Evolutionary conservation across 108 stramenopile species (phyloP).

Genomic region (Stephanodiscus triporus): DNA sequence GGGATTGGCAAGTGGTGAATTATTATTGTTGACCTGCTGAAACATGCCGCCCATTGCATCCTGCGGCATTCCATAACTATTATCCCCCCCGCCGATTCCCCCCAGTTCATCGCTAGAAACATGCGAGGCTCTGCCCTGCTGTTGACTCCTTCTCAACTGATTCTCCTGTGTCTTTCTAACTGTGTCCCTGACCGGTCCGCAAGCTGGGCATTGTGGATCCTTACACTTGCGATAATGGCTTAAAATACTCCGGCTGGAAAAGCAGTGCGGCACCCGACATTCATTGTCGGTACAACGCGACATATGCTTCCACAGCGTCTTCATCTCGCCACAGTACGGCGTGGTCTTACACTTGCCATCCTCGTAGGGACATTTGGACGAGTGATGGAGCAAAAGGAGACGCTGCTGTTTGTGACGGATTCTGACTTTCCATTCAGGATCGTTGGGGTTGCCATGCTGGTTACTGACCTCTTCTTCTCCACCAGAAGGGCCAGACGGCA

Average conservation of each 20-base stretch:
- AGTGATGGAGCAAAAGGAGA: constrained; percentile 93
- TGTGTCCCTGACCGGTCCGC: constrained; percentile 96
- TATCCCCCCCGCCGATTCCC: background rate
- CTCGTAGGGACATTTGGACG: constrained; percentile 94
- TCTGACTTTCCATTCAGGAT: constrained; percentile 87
- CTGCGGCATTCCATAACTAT: constrained; percentile 14
- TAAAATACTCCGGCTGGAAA: constrained; percentile 95
- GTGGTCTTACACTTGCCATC: constrained; percentile 88
- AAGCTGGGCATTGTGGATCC: constrained; percentile 90
- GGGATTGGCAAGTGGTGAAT: constrained; percentile 17
- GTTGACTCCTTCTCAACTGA: constrained; percentile 13
- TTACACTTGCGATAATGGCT: constrained; percentile 98
- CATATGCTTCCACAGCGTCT: constrained; percentile 98
- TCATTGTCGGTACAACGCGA: constrained; percentile 96
- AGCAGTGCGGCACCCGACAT: constrained; percentile 94
- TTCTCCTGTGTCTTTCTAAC: constrained; percentile 75
- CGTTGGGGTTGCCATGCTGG: constrained; percentile 64
- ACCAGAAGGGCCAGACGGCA: constrained; percentile 6
- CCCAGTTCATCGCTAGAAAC: constrained; percentile 13
- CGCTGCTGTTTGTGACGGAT: constrained; percentile 98
- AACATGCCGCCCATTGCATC: constrained; percentile 4
- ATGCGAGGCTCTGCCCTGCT: constrained; percentile 9
- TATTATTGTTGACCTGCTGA: constrained; percentile 15
- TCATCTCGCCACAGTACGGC: constrained; percentile 98
- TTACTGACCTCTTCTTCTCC: constrained; percentile 12